These are phyloP conservation scores for Talaromyces sp. DNA, from an alignment of 2,329 filamentous ascomycete species.

Conservation along the genomic window DNA sequence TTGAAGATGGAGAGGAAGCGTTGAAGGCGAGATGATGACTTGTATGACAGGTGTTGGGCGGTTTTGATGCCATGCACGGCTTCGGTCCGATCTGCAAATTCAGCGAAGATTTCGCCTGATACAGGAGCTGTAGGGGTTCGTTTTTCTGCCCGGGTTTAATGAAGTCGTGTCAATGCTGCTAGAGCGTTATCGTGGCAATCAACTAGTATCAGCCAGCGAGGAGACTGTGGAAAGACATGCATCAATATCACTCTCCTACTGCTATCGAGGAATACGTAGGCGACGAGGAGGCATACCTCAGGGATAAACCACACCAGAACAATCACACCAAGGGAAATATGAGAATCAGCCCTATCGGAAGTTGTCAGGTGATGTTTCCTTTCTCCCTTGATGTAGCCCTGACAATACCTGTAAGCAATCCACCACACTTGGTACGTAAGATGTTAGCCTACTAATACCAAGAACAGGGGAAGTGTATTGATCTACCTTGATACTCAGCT, in stretches of 20 bases:
- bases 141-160: not conserved
- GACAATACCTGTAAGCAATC: constrained; percentile 22
- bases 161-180: not conserved
- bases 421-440: constrained; percentile 18
- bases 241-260: not conserved
- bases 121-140: not conserved
- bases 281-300: constrained; percentile 20
- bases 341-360: constrained; percentile 27
- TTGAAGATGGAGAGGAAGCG: constrained; percentile 31
- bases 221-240: not conserved
- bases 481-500: constrained; percentile 24
- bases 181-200: not conserved
- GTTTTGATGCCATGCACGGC: not conserved
- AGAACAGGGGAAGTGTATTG: not conserved
- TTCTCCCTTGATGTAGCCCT: constrained; percentile 22
- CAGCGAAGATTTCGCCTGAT: not conserved
- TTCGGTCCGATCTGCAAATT: not conserved
- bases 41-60: not conserved
- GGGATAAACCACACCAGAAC: constrained; percentile 32
- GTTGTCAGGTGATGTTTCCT: constrained; percentile 32
- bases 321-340: constrained; percentile 26
- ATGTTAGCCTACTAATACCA: not conserved
- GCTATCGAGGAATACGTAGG: not conserved
- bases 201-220: not conserved
- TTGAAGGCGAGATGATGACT: not conserved